phyloP scores from a whole-genome alignment of 345 rosid genomes.

The Citrus cavaleriei region DNA sequence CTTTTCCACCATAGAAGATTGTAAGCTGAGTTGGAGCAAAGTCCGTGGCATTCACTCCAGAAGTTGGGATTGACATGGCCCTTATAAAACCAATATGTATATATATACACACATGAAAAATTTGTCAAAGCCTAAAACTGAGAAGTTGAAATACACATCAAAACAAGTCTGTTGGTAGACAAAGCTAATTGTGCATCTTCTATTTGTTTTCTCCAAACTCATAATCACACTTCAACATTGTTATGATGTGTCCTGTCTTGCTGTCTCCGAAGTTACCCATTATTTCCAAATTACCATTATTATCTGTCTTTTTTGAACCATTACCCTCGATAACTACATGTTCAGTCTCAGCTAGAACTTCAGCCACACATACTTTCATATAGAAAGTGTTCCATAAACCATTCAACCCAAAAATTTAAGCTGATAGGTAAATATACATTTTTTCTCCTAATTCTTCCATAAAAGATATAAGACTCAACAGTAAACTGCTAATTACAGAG shows the following conservation, averaged over 20 bases:
- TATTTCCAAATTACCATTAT: background rate
- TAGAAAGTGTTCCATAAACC: background rate
- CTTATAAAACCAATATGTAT: slow-evolving; percentile 19
- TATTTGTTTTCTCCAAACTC: background rate
- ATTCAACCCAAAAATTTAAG: background rate
- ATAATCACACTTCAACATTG: background rate
- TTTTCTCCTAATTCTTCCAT: too few species aligned
- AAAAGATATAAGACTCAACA: too few species aligned
- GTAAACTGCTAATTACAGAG: too few species aligned
- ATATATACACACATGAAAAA: too few species aligned
- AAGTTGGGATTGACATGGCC: slow-evolving; percentile 21
- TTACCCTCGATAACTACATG: background rate
- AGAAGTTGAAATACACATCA: background rate
- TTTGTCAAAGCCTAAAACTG: background rate
- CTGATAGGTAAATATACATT: too few species aligned
- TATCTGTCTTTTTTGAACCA: background rate
- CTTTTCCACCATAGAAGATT: slow-evolving; percentile 75
- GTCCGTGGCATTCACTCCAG: slow-evolving; percentile 29
- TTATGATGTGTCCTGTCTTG: background rate
- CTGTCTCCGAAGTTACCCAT: background rate
- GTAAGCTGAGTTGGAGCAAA: slow-evolving; percentile 60
- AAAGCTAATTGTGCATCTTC: background rate
- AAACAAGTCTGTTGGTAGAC: background rate
- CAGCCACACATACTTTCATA: background rate
- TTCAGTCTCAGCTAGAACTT: background rate